These are phyloP conservation scores for Toxicodendron radicans DNA, from an alignment of 345 rosid genomes.

Conservation along the genomic window DNA sequence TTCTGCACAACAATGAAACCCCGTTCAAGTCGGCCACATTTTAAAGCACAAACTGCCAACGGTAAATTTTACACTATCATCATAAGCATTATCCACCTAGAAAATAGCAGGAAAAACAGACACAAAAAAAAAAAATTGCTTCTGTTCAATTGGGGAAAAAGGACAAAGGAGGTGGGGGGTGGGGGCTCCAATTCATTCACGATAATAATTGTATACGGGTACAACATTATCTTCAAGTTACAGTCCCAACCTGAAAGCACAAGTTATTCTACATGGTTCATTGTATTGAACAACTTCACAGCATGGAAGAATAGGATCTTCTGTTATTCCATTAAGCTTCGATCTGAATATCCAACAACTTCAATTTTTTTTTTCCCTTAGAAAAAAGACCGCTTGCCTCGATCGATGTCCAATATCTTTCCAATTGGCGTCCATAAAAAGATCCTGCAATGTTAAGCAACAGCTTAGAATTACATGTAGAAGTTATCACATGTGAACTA, in stretches of 20 bases:
- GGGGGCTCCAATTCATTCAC: background rate
- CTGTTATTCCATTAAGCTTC: background rate
- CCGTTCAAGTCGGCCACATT: no score
- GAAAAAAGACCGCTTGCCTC: background rate
- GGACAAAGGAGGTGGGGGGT: no score
- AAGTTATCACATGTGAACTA: background rate
- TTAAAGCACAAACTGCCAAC: no score
- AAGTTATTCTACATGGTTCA: background rate
- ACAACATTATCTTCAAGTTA: background rate
- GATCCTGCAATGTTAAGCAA: slow-evolving; percentile 2
- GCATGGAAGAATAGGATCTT: background rate
- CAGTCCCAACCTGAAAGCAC: background rate
- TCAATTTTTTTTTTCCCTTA: no score
- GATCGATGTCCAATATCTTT: background rate
- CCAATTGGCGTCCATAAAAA: background rate
- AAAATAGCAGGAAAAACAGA: no score
- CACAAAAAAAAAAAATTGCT: no score
- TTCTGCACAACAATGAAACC: no score
- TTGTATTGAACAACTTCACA: background rate
- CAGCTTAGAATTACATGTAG: background rate
- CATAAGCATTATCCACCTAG: no score
- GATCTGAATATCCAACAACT: background rate
- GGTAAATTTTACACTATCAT: no score
- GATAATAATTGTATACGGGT: background rate
- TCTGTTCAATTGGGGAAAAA: no score